Conservation (phyloP, 805 yeast species). For the Blastobotrys chiropterorum region DNA sequence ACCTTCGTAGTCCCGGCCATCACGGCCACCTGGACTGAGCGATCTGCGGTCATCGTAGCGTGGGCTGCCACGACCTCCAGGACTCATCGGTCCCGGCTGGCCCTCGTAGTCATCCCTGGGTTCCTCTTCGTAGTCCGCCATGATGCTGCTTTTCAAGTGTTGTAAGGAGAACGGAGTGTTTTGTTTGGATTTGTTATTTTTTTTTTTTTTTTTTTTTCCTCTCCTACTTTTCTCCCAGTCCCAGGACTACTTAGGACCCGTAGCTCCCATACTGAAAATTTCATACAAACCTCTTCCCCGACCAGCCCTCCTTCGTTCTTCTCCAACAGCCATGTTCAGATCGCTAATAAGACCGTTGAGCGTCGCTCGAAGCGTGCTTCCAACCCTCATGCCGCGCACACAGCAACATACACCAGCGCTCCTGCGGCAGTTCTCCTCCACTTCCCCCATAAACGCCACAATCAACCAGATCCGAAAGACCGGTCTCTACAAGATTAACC, state of each 20-base stretch:
- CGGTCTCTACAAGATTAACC: conserved; percentile 29
- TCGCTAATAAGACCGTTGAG: neutral
- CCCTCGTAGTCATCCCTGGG: conserved; percentile 4
- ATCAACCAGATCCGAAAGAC: conserved; percentile 31
- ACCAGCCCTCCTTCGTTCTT: too few species aligned
- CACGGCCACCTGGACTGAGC: conserved; percentile 15
- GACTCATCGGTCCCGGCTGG: neutral
- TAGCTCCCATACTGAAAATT: neutral
- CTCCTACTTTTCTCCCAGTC: neutral
- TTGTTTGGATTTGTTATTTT: neutral
- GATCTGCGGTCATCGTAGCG: conserved; percentile 19
- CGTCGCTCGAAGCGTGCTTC: neutral
- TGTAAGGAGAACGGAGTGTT: neutral
- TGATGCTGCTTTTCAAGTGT: neutral
- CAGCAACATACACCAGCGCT: neutral
- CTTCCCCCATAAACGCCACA: conserved; percentile 16
- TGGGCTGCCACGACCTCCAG: conserved; percentile 13
- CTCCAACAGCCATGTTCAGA: neutral
- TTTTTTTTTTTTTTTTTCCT: neutral
- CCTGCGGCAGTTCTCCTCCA: conserved; percentile 1
- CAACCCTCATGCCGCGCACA: neutral
- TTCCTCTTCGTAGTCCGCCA: conserved; percentile 19
- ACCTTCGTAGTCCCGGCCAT: conserved; percentile 9
- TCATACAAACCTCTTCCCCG: too few species aligned
- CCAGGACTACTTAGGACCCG: neutral